Evolutionary conservation across 1,284 basidiomycete genomes (phyloP), one percentile per base, ranked within the genome.

Genomic region (Ustilago trichophora): DNA sequence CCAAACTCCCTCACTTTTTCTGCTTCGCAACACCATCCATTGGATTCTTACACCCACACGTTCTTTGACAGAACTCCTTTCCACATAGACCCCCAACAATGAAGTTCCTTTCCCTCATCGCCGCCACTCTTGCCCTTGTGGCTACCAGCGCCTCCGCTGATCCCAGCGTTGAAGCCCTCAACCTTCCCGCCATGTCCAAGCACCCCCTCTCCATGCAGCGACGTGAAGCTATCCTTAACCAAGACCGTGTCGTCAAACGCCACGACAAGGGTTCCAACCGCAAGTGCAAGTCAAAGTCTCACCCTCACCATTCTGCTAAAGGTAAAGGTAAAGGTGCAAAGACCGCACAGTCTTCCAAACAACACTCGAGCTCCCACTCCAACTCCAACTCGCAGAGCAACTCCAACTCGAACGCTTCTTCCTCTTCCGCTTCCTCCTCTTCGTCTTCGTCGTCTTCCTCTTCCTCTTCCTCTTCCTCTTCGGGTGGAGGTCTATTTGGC

Each of bases 161-260:
- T 6, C 32, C 41, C 21, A 43, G 48, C 52, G 16, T 65, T 37
- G 52, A 59, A 11, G 43, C 22, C 12, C 51, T 46, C 54, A 49
- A 52, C 44, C 64, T 72, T 26, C 64, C 69, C 42, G 57, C 63
- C 35, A 45, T 50, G 43, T 59, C 57, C 35, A 54, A 56, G 43
- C 63, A 66, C 22, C 63, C 63, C n/a, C 62, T 71, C 41, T 57
- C 57, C 19, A 46, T 63, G 55, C 58, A 68, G 46, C 64, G 64
- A 36, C 58, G 69, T 27, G 45, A 59, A 16, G 69, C 58, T 38
- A 54, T 67, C 34, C 49, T 71, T 40, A 49, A 54, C 32, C 51
- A 47, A 19, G 42, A 41, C 31, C 43, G 46, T 29, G 32, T 50
- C 19, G 24, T 21, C 29, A 67, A 56, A 54, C 62, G 68, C 26